These are phyloP conservation scores for Penicillium verrucosum DNA, from an alignment of 2,329 filamentous ascomycete species.

Conservation along the genomic window DNA sequence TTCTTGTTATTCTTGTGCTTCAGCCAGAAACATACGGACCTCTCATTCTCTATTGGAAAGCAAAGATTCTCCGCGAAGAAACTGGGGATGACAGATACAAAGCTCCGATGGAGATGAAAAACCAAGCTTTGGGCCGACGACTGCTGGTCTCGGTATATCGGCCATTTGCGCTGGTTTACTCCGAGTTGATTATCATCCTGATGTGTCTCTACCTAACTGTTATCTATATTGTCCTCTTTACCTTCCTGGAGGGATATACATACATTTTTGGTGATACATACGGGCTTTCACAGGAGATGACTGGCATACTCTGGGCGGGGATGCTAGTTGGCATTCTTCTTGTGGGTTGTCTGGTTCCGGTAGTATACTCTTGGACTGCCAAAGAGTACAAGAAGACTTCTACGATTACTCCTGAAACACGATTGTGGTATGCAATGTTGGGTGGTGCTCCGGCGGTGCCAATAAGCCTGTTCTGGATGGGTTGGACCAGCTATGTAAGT, in stretches of 20 bases:
- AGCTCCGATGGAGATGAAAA: slow-evolving; percentile 42
- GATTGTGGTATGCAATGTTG: slow-evolving; percentile 53
- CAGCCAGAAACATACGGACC: slow-evolving; percentile 52
- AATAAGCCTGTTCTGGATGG: slow-evolving; percentile 57
- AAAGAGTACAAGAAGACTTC: neutral
- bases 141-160: slow-evolving; percentile 35
- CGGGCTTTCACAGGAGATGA: slow-evolving; percentile 45
- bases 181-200: slow-evolving; percentile 37
- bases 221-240: slow-evolving; percentile 34
- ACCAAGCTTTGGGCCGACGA: slow-evolving; percentile 39
- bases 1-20: slow-evolving; percentile 41
- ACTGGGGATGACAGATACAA: slow-evolving; percentile 48
- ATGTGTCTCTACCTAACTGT: slow-evolving; percentile 28
- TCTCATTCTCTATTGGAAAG: slow-evolving; percentile 46
- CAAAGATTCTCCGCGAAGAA: slow-evolving; percentile 34
- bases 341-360: slow-evolving; percentile 40
- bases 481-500: slow-evolving; percentile 45
- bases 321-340: slow-evolving; percentile 42
- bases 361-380: slow-evolving; percentile 45
- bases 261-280: slow-evolving; percentile 52
- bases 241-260: slow-evolving; percentile 46
- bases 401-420: slow-evolving; percentile 41
- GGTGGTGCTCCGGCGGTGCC: slow-evolving; percentile 50
- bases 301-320: slow-evolving; percentile 47
- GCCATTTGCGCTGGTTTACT: slow-evolving; percentile 46